Conservation (phyloP, 345 rosid species). For the Eucalyptus globulus region DNA sequence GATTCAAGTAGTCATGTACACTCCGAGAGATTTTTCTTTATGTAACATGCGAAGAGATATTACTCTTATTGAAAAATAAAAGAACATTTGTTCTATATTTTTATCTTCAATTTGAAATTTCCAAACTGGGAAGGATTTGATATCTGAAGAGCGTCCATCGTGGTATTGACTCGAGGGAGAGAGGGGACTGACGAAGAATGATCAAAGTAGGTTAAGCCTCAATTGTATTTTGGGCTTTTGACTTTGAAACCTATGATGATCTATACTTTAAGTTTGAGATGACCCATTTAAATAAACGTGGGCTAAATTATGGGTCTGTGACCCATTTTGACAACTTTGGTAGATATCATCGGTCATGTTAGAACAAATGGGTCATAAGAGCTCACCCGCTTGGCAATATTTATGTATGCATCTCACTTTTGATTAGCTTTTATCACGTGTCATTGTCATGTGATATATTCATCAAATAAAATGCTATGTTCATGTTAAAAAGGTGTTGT, state of each 20-base stretch:
- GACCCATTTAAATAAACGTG: neutral
- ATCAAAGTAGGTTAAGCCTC: neutral
- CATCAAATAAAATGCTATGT: neutral
- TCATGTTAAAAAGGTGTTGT: neutral
- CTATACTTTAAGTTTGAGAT: neutral
- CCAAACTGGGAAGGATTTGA: too few relatives aligned
- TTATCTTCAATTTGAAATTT: too few relatives aligned
- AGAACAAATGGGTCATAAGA: neutral
- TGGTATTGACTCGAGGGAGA: neutral
- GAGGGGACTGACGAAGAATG: neutral
- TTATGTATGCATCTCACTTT: neutral
- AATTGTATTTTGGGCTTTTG: neutral
- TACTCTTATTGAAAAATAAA: neutral
- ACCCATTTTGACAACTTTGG: fast-evolving
- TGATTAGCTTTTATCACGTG: fast-evolving
- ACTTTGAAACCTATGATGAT: neutral
- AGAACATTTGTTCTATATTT: neutral
- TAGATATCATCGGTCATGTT: fast-evolving
- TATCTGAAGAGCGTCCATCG: too few relatives aligned
- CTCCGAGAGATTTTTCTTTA: neutral
- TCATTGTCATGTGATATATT: neutral
- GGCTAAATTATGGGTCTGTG: neutral
- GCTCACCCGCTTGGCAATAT: fast-evolving
- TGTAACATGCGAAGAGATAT: neutral
- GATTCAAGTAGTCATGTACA: neutral